Percentiles rank a stretch among this genome's conserved stretches.
These are phyloP conservation scores for Gaeumannomyces sp. DNA, from an alignment of 2,329 filamentous ascomycete species.

Conservation along the genomic window DNA sequence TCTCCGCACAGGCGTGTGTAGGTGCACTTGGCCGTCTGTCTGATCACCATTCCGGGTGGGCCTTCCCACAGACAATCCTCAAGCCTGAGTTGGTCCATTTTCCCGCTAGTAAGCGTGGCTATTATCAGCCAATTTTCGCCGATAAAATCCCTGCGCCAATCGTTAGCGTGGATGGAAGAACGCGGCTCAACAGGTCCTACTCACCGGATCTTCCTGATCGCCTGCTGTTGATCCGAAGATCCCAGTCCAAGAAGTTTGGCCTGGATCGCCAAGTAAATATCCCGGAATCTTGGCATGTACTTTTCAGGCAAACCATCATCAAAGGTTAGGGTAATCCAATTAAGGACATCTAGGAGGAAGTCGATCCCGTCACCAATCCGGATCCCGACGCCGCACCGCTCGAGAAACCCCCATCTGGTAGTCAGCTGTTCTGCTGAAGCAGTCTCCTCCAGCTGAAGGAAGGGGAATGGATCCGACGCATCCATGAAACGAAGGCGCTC, in stretches of 20 bases:
- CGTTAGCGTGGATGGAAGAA: not conserved
- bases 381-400: not conserved
- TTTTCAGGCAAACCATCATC: too few species aligned
- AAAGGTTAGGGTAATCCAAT: not conserved
- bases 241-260: slow-evolving; percentile 3
- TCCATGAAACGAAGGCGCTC: not conserved
- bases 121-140: not conserved
- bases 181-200: not conserved
- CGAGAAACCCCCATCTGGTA: not conserved
- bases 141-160: not conserved
- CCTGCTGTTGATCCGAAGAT: not conserved
- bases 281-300: too few species aligned
- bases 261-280: not conserved
- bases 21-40: not conserved
- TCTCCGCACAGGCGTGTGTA: slow-evolving; percentile 6
- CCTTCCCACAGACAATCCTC: slow-evolving; percentile 14
- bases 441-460: not conserved
- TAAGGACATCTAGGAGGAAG: not conserved
- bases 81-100: not conserved
- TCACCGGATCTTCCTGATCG: not conserved
- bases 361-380: not conserved
- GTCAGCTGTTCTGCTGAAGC: not conserved
- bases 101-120: too few species aligned
- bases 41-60: slow-evolving; percentile 9
- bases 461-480: not conserved